Evolutionary conservation across 352 stramenopile genomes (phyloP).

Genomic region (Phytophthora citricola): DNA sequence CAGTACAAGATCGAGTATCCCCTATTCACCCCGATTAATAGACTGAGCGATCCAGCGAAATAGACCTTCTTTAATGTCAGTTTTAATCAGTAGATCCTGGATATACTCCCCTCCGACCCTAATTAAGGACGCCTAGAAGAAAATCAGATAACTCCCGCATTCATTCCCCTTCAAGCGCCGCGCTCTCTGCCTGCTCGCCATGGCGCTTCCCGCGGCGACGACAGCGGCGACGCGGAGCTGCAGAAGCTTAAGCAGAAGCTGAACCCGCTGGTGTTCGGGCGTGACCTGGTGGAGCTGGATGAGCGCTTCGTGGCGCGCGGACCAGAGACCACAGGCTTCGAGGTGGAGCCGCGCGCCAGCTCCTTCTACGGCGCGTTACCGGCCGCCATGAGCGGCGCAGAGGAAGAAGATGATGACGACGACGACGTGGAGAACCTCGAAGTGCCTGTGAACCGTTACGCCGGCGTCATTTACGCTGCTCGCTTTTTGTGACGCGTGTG

Average conservation of each 20-base stretch:
- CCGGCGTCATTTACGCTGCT: slow-evolving; percentile 84
- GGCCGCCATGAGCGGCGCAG: slow-evolving; percentile 17
- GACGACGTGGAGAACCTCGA: slow-evolving; percentile 54
- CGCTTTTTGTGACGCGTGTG: slow-evolving; percentile 88
- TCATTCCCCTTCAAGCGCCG: slow-evolving; percentile 16
- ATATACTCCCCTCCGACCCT: background rate
- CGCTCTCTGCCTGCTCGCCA: slow-evolving; percentile 5
- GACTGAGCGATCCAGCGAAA: slow-evolving; percentile 4
- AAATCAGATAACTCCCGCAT: slow-evolving; percentile 28
- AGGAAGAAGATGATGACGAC: slow-evolving; percentile 58
- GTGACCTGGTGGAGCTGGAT: slow-evolving; percentile 56
- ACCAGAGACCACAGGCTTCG: slow-evolving; percentile 66
- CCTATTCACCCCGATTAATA: slow-evolving; percentile 2
- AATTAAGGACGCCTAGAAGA: slow-evolving; percentile 5
- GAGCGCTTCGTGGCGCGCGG: slow-evolving; percentile 75
- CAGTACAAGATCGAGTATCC: background rate
- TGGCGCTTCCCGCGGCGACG: slow-evolving; percentile 39
- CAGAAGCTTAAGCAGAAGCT: slow-evolving; percentile 69
- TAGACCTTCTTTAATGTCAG: background rate
- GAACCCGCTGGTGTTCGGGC: slow-evolving; percentile 61
- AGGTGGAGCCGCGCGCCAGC: slow-evolving; percentile 47
- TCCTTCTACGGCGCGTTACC: slow-evolving; percentile 42
- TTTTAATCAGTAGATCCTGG: background rate
- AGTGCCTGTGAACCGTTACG: slow-evolving; percentile 69
- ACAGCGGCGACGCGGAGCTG: slow-evolving; percentile 55